Conservation (phyloP, 352 stramenopile genomes). For the Phytopythium delawarense region DNA sequence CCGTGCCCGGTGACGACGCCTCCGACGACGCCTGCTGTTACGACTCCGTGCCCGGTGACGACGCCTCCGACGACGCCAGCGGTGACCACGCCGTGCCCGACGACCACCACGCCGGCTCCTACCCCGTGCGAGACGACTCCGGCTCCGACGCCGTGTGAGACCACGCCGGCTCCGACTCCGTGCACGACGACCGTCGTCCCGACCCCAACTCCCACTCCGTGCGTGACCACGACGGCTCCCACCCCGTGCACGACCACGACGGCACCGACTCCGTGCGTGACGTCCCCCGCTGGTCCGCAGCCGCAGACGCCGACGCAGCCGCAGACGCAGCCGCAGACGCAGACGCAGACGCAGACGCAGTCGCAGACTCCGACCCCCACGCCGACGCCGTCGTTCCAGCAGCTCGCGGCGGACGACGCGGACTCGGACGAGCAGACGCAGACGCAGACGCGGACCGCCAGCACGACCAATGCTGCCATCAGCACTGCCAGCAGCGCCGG, state of each 20-base stretch:
- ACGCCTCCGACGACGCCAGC: slow-evolving; percentile 12
- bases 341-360: background rate
- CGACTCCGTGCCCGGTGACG: slow-evolving; percentile 23
- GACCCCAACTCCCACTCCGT: slow-evolving; percentile 8
- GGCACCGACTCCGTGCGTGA: slow-evolving; percentile 9
- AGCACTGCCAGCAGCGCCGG: background rate
- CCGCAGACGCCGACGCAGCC: slow-evolving; percentile 9
- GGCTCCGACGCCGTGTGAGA: slow-evolving; percentile 18
- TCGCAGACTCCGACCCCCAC: background rate
- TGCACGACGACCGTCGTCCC: slow-evolving; percentile 9
- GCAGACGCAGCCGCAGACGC: background rate
- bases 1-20: slow-evolving; percentile 11
- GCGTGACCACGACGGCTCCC: slow-evolving; percentile 2
- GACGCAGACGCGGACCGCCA: background rate
- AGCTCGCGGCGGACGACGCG: background rate
- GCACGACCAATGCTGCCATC: background rate
- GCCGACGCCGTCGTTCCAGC: background rate
- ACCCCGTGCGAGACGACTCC: no score
- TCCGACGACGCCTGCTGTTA: slow-evolving; percentile 3
- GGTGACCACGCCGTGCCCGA: slow-evolving; percentile 7
- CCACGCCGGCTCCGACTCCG: slow-evolving; percentile 18
- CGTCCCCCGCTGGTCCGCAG: slow-evolving; percentile 7
- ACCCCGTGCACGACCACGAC: no score
- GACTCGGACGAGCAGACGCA: background rate
- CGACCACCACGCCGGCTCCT: slow-evolving; percentile 9